Evolutionary conservation across 169 alveolate species (phyloP), one percentile per base, ranked within the genome.

Genomic region (Cryptosporidium canis): DNA sequence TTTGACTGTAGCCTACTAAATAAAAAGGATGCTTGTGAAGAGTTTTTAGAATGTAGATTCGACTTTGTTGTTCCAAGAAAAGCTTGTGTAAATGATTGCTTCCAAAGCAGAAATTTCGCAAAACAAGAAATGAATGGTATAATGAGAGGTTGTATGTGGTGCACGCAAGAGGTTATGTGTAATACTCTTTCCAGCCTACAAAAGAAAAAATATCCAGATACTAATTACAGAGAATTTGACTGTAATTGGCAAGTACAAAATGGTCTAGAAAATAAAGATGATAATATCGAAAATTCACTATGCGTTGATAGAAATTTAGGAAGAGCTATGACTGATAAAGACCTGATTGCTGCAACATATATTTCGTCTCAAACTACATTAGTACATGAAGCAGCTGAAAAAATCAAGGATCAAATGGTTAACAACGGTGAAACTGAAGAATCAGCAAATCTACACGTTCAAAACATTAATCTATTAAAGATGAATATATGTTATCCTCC

Each of bases 131-230:
- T 77, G 31, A 61, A 77, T 58, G 87, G 87, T 2, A 37, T 58
- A n/a, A 77, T 77, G 70, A 77, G 87, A 41, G 87, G 87, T 9
- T 77, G 87, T 77, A 61, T 77, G 87, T 77, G 87, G 87, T 77
- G 87, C 41, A 56, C 65, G 2, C 87, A 77, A 24, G 87, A 77
- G 61, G 41, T 55, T 29, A 77, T 61, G 77, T 77, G 87, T 61
- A 58, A 58, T 21, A 37, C 87, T 3, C 55, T 77, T 18, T 35
- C 68, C 0, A 77, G 39, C 16, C n/a, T 77, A 41, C 87, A 77
- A 77, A 55, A 9, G 35, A 48, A 77, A 58, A 77, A 77, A 48
- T 77, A 24, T 35, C 87, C 87, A 12, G 87, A 77, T 3, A 1
- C 24, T 11, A 56, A 58, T 14, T 16, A 77, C n/a, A 56, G 87